These are phyloP conservation scores for Fusarium irregulare DNA, from an alignment of 2,329 filamentous ascomycete genomes.

Conservation along the genomic window DNA sequence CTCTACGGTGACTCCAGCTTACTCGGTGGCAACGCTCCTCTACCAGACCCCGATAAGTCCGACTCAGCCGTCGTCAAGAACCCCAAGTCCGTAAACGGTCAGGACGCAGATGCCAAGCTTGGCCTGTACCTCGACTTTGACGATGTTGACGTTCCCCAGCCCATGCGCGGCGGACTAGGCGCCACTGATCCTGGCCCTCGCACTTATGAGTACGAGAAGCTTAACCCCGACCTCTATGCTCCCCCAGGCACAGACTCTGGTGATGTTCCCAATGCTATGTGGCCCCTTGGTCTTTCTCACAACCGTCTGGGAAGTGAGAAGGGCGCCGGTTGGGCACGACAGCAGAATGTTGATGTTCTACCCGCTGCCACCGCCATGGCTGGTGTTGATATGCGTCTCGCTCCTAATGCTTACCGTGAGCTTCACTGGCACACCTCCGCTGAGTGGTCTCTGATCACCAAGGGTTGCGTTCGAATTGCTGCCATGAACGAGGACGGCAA, in stretches of 20 bases:
- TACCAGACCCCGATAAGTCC: conserved; percentile 1
- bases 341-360: conserved; percentile 12
- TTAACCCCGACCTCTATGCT: conserved; percentile 15
- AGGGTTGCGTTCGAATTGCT: conserved; percentile 13
- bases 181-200: conserved; percentile 19
- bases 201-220: conserved; percentile 18
- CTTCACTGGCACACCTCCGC: conserved; percentile 16
- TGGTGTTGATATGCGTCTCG: conserved; percentile 22
- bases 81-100: conserved; percentile 15
- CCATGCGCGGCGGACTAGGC: conserved; percentile 8
- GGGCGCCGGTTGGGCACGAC: conserved; percentile 16
- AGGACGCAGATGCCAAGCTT: conserved; percentile 10
- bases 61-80: conserved; percentile 21
- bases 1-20: conserved; percentile 9
- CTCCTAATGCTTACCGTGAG: conserved; percentile 5
- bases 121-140: conserved; percentile 18
- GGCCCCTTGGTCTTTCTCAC: conserved; percentile 13
- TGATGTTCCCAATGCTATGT: conserved; percentile 20
- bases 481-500: conserved; percentile 13
- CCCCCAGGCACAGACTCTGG: conserved; percentile 12
- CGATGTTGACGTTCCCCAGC: conserved; percentile 6
- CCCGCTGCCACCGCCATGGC: conserved; percentile 13
- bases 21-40: conserved; percentile 11
- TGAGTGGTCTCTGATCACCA: conserved; percentile 17
- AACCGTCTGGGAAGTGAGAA: conserved; percentile 15